Evolutionary conservation across 805 yeast genomes (phyloP), one percentile per base, ranked within the genome.

Genomic region (Limtongia smithiae): DNA sequence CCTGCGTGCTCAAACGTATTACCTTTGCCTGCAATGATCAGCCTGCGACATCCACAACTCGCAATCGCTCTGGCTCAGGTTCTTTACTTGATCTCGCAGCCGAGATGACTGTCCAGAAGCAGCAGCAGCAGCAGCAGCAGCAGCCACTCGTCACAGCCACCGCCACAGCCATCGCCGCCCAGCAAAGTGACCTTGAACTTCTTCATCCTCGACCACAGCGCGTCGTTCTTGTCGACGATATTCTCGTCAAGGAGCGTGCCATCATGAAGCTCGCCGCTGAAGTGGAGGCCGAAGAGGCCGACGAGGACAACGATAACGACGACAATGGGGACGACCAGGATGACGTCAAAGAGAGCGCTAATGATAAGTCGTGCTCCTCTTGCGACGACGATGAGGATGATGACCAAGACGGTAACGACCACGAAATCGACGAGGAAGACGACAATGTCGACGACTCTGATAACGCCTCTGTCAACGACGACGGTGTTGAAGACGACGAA

Each of bases 201-300:
- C 15, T 24, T 31, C 54, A 52, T 24, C 57, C 57, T 5, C 52
- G 42, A 48, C 57, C 57, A 6, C 50, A 45, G 43, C 51, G 51
- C 18, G 43, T 44, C 9, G 24, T 54, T 17, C 48, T 47, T 4
- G 58, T 54, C 21, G 58, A 54, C 36, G 58, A 51, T 37, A 48
- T 54, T 9, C 41, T 54, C 20, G 12, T 33, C 32, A 54, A 54
- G 32, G 58, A 54, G 37, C 56, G 55, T 22, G 43, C 44, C 20
- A 41, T 44, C 27, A 41, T 41, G 17, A 34, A 33, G 12, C 37
- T 49, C 8, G 38, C 33, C 30, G 57, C 47, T 24, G 57, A 52
- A 30, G 47, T 43, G 8, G 57, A 49, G 33, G 54, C 44, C 25
- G 56, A 52, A 22, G 51, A 48, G n/a, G 48, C 32, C 12, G 49